Evolutionary conservation across 2,329 filamentous ascomycete species (phyloP), one percentile per base, ranked within the genome.

Genomic region (Alternaria conjuncta): DNA sequence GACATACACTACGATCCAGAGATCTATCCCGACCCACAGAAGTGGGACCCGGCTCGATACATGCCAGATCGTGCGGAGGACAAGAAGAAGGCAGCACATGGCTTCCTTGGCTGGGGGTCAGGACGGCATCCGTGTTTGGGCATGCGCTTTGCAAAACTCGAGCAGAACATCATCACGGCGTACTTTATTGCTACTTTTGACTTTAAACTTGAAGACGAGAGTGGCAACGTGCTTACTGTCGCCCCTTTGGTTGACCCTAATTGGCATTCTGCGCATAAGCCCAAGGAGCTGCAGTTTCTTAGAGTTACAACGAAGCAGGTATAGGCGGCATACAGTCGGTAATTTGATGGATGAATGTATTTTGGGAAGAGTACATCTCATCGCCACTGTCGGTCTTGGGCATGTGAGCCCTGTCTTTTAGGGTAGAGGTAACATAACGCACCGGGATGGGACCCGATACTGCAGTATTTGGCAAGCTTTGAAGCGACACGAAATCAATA

Each of bases 11-110:
- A 85, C 59, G 76, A 88, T 67, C 80, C 82, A 0, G 68, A 78
- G 0, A 75, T 87, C 25, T 89, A 88, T 70, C 64, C 76, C 0
- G 75, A 87, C 20, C 85, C 86, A 0, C 41, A 73, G 2, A 76
- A 75, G 7, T 88, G 84, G 83, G 84, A 88, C 67, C 86, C 86
- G 0, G 73, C 75, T 5, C 75, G 86, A 12, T 87, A 84, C 68
- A 62, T 84, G 1, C 78, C 82, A 1, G 83, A 81, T 1, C 72
- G 83, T 20, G 84, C 80, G 3, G 85, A 87, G 67, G 84, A 86
- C 67, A 82, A 82, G 73, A 80, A 81, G 69, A 70, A 61, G 15
- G 46, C 69, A 20, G 61, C 61, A 6, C 75, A 80, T 62, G 79
- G 51, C 1, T 82, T 64, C 60, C 56, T 80, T 12, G 80, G 79